Evolutionary conservation across 2,329 filamentous ascomycete species (phyloP), one percentile per base, ranked within the genome.

Genomic region (Chlorencoelia australis): DNA sequence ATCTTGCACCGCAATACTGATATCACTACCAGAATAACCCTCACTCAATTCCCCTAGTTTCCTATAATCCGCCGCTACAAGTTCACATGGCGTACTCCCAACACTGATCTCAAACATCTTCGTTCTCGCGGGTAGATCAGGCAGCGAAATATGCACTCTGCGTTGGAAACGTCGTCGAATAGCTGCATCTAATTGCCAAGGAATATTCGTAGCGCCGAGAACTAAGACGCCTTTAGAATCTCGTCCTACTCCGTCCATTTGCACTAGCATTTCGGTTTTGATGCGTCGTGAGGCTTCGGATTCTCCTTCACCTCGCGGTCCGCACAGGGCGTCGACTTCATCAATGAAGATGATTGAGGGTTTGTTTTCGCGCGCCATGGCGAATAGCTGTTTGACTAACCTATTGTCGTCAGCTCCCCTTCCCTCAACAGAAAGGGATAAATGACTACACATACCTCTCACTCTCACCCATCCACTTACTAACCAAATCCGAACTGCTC

Each of bases 401-500:
- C 44, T 46, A 34, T 25, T 20, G 6, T 15, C 7, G 33, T 50
- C 22, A 49, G 40, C 30, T 14, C 20, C 31, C 7, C 4, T 10
- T 15, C 13, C 6, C n/a, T 5, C 8, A 10, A 14, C 9, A 21
- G 14, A 13, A n/a, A 15, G 10, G 5, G n/a, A n/a, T 14, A 18
- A 26, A 16, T 13, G 9, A 8, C 5, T 2, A 17, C 14, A 51
- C 69, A 32, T 66, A 93, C 85, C 87, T 77, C 75, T 98, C 91
- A 69, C 84, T 93, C 64, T 98, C 91, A 66, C 91, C 91, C 91
- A 98, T 98, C 91, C 91, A 98, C 59, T 98, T 98, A 60, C 86
- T 94, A 43, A 98, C 91, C 61, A 98, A 62, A 59, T 98, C 91
- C 57, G 86, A 94, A 69, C 85, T 94, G 64, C 85, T 94, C 48